Conservation (phyloP, 805 yeast species). For the Jamesozyma rosinii region DNA sequence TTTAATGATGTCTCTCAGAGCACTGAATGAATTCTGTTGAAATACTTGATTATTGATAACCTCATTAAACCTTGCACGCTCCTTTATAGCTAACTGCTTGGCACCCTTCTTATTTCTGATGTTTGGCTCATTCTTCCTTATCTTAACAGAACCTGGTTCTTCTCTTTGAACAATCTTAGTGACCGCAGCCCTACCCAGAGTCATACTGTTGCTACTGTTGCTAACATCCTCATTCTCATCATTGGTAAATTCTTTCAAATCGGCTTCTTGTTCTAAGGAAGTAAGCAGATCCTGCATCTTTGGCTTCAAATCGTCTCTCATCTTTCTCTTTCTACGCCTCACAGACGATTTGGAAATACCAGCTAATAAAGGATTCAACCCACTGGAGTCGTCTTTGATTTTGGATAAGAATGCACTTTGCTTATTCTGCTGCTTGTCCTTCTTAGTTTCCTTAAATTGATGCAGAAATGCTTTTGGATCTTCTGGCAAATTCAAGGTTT, state of each 20-base stretch:
- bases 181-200: neutral
- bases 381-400: conserved; percentile 13
- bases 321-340: conserved; percentile 54
- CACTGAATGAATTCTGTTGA: conserved; percentile 52
- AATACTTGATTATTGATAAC: conserved; percentile 48
- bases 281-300: conserved; percentile 54
- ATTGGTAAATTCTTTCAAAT: conserved; percentile 11
- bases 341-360: conserved; percentile 58
- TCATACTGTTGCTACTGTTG: conserved; percentile 11
- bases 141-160: conserved; percentile 15
- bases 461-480: conserved; percentile 43
- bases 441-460: conserved; percentile 43
- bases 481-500: conserved; percentile 19
- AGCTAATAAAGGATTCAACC: conserved; percentile 26
- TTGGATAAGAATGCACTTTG: conserved; percentile 30
- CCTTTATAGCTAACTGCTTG: conserved; percentile 46
- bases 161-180: conserved; percentile 6
- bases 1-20: conserved; percentile 52
- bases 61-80: conserved; percentile 47
- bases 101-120: conserved; percentile 47
- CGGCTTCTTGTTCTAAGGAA: conserved; percentile 37
- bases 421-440: conserved; percentile 38
- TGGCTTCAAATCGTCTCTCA: conserved; percentile 56
- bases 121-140: conserved; percentile 40
- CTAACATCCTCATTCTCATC: conserved; percentile 9